These are phyloP conservation scores for Trichoderma guizhouense DNA, from an alignment of 2,329 filamentous ascomycete species.

Conservation along the genomic window DNA sequence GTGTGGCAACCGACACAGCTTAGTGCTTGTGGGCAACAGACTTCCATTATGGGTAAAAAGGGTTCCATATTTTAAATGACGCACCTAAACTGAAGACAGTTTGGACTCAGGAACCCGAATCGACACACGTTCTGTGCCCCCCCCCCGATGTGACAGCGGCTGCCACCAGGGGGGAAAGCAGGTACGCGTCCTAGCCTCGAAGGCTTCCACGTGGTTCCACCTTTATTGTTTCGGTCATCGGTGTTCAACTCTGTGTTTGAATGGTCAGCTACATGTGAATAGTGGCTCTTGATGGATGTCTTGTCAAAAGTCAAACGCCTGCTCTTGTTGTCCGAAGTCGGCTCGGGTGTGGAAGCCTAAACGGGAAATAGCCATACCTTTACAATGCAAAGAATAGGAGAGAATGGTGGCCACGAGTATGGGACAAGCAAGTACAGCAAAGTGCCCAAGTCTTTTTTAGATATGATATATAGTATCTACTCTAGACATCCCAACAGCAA, in stretches of 20 bases:
- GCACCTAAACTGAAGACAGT: slow-evolving; percentile 13
- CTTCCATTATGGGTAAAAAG: slow-evolving; percentile 5
- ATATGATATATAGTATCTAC: not conserved
- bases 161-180: slow-evolving; percentile 2
- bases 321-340: not conserved
- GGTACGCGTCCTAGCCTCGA: not conserved
- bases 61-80: slow-evolving; percentile 8
- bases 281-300: slow-evolving; percentile 8
- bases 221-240: not conserved
- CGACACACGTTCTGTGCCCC: not conserved
- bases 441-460: not conserved
- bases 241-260: not conserved
- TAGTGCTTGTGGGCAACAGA: slow-evolving; percentile 4
- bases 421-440: no score
- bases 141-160: slow-evolving; percentile 2
- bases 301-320: slow-evolving; percentile 10
- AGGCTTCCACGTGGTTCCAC: slow-evolving; percentile 9
- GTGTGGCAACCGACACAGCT: slow-evolving; percentile 10
- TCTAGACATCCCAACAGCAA: not conserved
- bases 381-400: not conserved
- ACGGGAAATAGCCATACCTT: not conserved
- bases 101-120: slow-evolving; percentile 11
- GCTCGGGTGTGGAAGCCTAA: not conserved
- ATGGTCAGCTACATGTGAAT: not conserved
- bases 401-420: not conserved